Percentiles rank a stretch among this genome's conserved stretches.
phyloP scores from a whole-genome alignment of 495 filamentous ascomycete species.

The Usnea hakonensis region DNA sequence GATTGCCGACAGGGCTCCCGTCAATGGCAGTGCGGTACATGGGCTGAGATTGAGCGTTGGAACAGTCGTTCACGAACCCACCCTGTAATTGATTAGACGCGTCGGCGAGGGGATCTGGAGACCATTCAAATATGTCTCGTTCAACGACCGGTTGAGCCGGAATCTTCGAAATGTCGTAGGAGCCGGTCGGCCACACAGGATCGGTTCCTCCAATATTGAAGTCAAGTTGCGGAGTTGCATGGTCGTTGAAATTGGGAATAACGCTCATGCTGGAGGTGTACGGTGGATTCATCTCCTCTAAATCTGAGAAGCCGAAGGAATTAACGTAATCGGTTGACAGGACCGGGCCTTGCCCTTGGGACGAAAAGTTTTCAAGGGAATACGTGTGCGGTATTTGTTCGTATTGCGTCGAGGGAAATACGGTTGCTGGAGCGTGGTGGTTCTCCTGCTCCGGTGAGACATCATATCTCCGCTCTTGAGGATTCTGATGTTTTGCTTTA shows the following conservation, averaged over 20 bases:
- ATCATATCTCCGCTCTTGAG: slow-evolving; percentile 43
- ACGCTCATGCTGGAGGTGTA: slow-evolving; percentile 1
- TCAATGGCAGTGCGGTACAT: slow-evolving; percentile 26
- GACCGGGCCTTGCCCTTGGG: slow-evolving; percentile 4
- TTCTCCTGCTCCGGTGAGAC: slow-evolving; percentile 31
- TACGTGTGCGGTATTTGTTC: slow-evolving; percentile 7
- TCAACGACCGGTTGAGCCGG: slow-evolving; percentile 17
- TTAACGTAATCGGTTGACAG: slow-evolving; percentile 2
- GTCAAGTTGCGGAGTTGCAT: background rate
- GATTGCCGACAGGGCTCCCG: slow-evolving; percentile 19
- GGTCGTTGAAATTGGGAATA: background rate
- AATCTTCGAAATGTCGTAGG: slow-evolving; percentile 20
- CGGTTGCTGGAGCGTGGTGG: slow-evolving; percentile 12
- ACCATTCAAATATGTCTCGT: slow-evolving; percentile 10
- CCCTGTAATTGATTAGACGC: background rate
- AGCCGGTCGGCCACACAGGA: slow-evolving; percentile 2
- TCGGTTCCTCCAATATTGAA: slow-evolving; percentile 7
- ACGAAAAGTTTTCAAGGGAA: slow-evolving; percentile 5
- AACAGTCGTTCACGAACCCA: background rate
- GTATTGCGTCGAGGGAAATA: slow-evolving; percentile 6
- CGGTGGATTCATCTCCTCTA: slow-evolving; percentile 9
- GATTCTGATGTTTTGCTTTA: slow-evolving; percentile 70
- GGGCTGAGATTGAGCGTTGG: slow-evolving; percentile 9
- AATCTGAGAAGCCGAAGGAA: slow-evolving; percentile 5
- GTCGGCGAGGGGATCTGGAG: slow-evolving; percentile 9